Base-by-base conservation (phyloP, 768 basidiomycete genomes). In the Kwoniella bestiolae region DNA sequence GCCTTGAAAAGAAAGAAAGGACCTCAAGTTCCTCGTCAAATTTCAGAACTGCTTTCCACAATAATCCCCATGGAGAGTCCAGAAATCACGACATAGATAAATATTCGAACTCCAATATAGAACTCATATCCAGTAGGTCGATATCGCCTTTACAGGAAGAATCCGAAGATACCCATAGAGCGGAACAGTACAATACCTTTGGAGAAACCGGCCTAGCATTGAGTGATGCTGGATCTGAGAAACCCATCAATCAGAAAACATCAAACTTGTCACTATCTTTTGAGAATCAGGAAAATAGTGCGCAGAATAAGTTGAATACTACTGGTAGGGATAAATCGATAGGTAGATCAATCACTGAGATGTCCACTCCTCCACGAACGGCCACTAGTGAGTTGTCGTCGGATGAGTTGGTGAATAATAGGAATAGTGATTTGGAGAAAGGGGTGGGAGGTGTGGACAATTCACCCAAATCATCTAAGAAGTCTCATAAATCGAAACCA, bases 1-100 rank as follows among this genome's bases (percentile, higher is more conserved):
- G 67, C 38, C 58, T 68, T 5, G 75, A 74, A 50, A 50, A 69
- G 53, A 57, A 57, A 38, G 68, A 72, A 41, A 29, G 62, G 11
- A 32, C 23, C 49, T 23, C 23, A 21, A 28, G 45, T 29, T 59
- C 38, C 5, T 32, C 56, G 4, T 25, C 41, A 12, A 45, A 56
- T 23, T 12, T 18, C 26, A 23, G 51, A 7, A 41, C 5, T n/a
- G n/a, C n/a, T n/a, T n/a, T n/a, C 38, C 12, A 41, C 38, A n/a
- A 23, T 11, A 18, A 45, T 25, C 12, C 3, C 12, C 21, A 29
- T 29, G 21, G 12, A 9, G 23, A 50, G 11, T 12, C 16, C 3
- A 7, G 49, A 50, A 1, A 44, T 23, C 18, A 34, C 14, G 56
- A 35, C 16, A 29, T 21, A 29, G 26, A 55, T n/a, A 16, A 29